Base-by-base conservation (phyloP, 2,329 filamentous ascomycete species). In the Cladosporium sp. region DNA sequence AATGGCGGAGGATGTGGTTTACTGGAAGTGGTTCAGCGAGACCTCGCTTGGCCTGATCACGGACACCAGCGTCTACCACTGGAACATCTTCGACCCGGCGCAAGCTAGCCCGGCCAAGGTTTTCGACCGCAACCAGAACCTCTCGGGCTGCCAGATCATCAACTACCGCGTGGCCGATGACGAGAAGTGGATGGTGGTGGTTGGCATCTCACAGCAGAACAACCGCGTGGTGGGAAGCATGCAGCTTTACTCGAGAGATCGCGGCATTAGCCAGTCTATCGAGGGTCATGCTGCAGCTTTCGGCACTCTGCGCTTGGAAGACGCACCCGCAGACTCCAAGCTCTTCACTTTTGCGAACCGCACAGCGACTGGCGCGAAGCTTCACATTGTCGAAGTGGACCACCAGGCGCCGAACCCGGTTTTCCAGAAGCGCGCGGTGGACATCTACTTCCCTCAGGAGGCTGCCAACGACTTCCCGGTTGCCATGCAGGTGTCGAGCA, bases 1-100 rank as follows among this genome's bases (percentile, higher is more conserved):
- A 50, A 96, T 97, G 87, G 89, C 86, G 66, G 93, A 97, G 72
- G 93, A 98, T 73, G 89, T 98, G 49, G 86, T 93, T 57, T 98
- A 95, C 79, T 98, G 93, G 95, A 95, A 95, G 76, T 98, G 93
- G 93, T 89, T 95, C 74, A 95, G 85, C 73, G 89, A 95, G 64
- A 86, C 81, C 54, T 87, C 85, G 57, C 76, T 98, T 55, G 93
- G 92, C 57, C 77, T 98, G 65, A 88, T 98, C 59, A 97, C 92
- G 59, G 90, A 95, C 55, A 87, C 81, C 58, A 85, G 87, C 38
- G 89, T 98, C 58, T 97, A 90, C 72, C 93, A 98, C 76, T 98
- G 93, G 93, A 89, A 98, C 69, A 89, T 98, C 60, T 92, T 92
- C 68, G 91, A 96, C 68, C 77, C 86, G 48, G 80, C 82, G 58